These are phyloP conservation scores for Plantago lanceolata DNA, from an alignment of 305 asterid genomes.

Conservation along the genomic window DNA sequence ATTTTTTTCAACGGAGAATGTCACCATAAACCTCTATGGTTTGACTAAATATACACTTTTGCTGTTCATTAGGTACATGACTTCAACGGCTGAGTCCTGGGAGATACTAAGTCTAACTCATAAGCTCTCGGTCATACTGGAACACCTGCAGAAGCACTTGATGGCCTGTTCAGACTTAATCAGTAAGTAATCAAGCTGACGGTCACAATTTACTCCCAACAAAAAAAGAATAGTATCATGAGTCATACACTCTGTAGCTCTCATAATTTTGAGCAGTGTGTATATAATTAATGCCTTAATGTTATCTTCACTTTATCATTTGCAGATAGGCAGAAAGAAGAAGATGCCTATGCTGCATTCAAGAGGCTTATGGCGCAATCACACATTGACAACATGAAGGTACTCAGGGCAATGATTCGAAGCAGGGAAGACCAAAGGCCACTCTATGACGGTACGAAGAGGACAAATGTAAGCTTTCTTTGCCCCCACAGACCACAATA, in stretches of 20 bases:
- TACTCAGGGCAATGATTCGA: conserved; percentile 51
- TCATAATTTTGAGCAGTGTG: not conserved
- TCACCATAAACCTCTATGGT: not conserved
- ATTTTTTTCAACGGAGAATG: not conserved
- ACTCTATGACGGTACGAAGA: conserved; percentile 55
- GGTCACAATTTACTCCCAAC: not conserved
- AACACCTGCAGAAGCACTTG: conserved; percentile 46
- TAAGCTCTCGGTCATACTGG: conserved; percentile 60
- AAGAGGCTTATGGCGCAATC: conserved; percentile 44
- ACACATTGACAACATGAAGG: conserved; percentile 75
- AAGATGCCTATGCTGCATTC: conserved; percentile 44
- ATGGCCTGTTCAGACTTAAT: conserved; percentile 32
- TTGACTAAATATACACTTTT: not conserved
- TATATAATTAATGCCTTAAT: not conserved
- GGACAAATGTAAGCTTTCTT: conserved; percentile 41
- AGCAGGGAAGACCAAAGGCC: conserved; percentile 64
- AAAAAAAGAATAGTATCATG: not conserved
- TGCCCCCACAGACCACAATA: not conserved
- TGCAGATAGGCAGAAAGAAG: conserved; percentile 46
- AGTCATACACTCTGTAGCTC: not conserved
- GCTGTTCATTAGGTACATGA: conserved; percentile 38
- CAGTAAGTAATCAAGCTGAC: conserved; percentile 31
- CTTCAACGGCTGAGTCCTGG: conserved; percentile 68
- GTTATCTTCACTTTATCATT: not conserved
- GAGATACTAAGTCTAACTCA: conserved; percentile 66